Conservation (phyloP, 768 basidiomycete species). For the Hydnomerulius pinastri region DNA sequence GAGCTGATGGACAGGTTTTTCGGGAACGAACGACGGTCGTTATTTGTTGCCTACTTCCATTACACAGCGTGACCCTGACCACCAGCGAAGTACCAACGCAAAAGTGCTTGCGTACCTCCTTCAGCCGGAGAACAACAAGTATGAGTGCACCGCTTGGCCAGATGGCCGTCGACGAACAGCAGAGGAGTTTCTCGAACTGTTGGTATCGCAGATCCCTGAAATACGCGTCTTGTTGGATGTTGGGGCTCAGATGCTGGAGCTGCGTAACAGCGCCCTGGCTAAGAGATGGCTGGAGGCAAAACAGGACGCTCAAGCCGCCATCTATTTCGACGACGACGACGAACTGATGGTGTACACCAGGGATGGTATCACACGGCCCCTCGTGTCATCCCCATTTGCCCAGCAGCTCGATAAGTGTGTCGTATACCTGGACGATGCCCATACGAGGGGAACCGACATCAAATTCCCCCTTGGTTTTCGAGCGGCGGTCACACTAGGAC, state of each 20-base stretch:
- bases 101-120: constrained; percentile 34
- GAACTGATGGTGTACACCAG: constrained; percentile 34
- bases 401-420: constrained; percentile 42
- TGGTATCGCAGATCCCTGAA: constrained; percentile 38
- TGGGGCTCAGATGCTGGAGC: constrained; percentile 57
- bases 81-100: constrained; percentile 47
- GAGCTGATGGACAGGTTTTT: constrained; percentile 33
- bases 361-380: constrained; percentile 29
- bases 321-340: constrained; percentile 36
- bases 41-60: constrained; percentile 41
- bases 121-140: constrained; percentile 21
- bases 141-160: constrained; percentile 11
- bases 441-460: constrained; percentile 50
- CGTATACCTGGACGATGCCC: constrained; percentile 56
- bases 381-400: constrained; percentile 34
- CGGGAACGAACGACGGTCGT: constrained; percentile 41
- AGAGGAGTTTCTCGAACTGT: constrained; percentile 21
- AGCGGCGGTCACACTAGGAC: constrained; percentile 45
- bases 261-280: constrained; percentile 44
- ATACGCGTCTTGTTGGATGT: constrained; percentile 55
- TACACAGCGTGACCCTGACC: constrained; percentile 26
- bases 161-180: constrained; percentile 19
- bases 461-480: constrained; percentile 44
- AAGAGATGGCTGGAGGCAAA: constrained; percentile 40
- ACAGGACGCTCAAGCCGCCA: constrained; percentile 23